A percentile compares a stretch with the other conserved stretches of the same genome.
phyloP scores from a whole-genome alignment of 2,329 filamentous ascomycete species.

The Paecilomyces dactylethromorphus region DNA sequence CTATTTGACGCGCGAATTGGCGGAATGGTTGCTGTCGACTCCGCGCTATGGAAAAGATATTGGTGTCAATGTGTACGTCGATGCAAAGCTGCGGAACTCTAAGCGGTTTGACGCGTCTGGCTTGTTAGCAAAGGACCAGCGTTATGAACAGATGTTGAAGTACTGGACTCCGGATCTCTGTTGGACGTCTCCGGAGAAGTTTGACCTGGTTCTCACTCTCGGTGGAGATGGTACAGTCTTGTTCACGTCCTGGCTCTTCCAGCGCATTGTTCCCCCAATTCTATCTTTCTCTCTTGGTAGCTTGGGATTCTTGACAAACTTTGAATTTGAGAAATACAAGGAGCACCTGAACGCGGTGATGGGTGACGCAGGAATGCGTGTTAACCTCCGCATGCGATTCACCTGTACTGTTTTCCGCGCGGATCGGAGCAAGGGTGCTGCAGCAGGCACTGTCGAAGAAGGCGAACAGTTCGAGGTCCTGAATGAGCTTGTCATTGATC shows the following conservation, averaged over 20 bases:
- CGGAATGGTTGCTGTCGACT: constrained; percentile 80
- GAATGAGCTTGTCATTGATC: constrained; percentile 97
- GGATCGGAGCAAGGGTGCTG: constrained; percentile 40
- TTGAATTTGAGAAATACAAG: constrained; percentile 87
- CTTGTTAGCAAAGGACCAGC: constrained; percentile 65
- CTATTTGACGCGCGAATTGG: constrained; percentile 76
- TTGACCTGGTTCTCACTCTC: constrained; percentile 88
- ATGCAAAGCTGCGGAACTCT: constrained; percentile 82
- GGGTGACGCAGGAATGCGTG: constrained; percentile 92
- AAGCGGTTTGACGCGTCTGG: constrained; percentile 76
- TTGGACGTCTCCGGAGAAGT: constrained; percentile 88
- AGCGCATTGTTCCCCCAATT: constrained; percentile 87
- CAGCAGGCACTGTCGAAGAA: constrained; percentile 64
- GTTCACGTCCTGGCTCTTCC: constrained; percentile 95
- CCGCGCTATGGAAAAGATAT: constrained; percentile 82
- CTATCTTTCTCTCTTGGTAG: constrained; percentile 89
- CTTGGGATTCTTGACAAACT: constrained; percentile 92
- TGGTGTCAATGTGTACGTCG: constrained; percentile 98
- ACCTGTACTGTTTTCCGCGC: constrained; percentile 93
- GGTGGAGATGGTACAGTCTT: constrained; percentile 96
- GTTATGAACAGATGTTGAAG: constrained; percentile 75
- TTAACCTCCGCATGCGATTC: constrained; percentile 97
- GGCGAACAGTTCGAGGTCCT: constrained; percentile 96
- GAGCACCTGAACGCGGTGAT: constrained; percentile 81
- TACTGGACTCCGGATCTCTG: constrained; percentile 98